These are phyloP conservation scores for Batkoa obscura DNA, from an alignment of 371 early-diverging fungal genomes.

Conservation along the genomic window DNA sequence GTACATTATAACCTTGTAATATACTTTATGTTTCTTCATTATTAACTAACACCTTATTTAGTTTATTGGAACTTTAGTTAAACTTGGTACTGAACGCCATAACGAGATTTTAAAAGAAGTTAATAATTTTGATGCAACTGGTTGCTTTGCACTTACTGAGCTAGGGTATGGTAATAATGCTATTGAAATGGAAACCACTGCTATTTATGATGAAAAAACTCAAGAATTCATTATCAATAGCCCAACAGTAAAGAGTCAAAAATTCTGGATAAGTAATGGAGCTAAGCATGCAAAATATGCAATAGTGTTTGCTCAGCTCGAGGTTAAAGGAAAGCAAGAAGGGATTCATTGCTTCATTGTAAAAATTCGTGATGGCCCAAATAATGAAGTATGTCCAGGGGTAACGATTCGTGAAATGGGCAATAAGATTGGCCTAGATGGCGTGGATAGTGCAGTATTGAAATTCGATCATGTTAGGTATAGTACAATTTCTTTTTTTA, in stretches of 20 bases:
- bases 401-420: slow-evolving; percentile 54
- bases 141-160: slow-evolving; percentile 53
- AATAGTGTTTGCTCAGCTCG: slow-evolving; percentile 47
- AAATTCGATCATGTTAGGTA: slow-evolving; percentile 17
- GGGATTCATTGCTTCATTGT: slow-evolving; percentile 37
- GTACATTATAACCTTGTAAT: slow-evolving; percentile 14
- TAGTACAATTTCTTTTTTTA: too few relatives aligned
- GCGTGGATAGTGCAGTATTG: slow-evolving; percentile 39
- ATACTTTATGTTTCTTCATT: too few relatives aligned
- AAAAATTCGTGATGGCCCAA: slow-evolving; percentile 25
- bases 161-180: slow-evolving; percentile 58
- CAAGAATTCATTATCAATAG: slow-evolving; percentile 50
- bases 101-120: slow-evolving; percentile 26
- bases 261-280: slow-evolving; percentile 29
- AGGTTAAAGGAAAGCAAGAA: slow-evolving; percentile 36
- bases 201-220: slow-evolving; percentile 23
- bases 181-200: slow-evolving; percentile 53
- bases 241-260: slow-evolving; percentile 36
- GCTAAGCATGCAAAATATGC: slow-evolving; percentile 43
- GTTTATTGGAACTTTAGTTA: slow-evolving; percentile 44
- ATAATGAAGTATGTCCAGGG: slow-evolving; percentile 25
- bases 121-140: slow-evolving; percentile 32
- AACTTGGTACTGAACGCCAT: slow-evolving; percentile 49
- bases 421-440: slow-evolving; percentile 29
- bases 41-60: too few relatives aligned